Evolutionary conservation across 805 yeast genomes (phyloP), one percentile per base, ranked within the genome.

Genomic region (Candida ovalis): DNA sequence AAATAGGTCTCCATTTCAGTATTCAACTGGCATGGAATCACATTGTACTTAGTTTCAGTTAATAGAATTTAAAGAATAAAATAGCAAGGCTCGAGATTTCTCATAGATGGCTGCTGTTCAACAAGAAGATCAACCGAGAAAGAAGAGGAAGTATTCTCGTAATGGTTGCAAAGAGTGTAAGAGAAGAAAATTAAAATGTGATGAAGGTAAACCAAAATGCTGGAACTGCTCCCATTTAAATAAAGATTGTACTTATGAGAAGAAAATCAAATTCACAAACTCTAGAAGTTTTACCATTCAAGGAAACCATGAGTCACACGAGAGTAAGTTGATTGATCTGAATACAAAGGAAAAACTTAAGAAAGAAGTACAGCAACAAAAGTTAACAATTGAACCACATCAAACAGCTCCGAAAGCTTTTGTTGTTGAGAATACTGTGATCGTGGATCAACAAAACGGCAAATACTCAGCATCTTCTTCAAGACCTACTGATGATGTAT

Each of bases 111-210:
- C 38, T 5, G 7, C 38, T 23, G 19, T 13, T 39, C 30, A 39
- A n/a, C 12, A 12, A n/a, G 28, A 23, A 12, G 7, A 9, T 13
- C 30, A 24, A 7, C 54, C 53, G 2, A 50, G 43, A 42, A 70
- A 71, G 58, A 73, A 70, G 58, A 56, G 78, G 43, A 61, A 66
- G 44, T 74, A 75, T 52, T 71, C 76, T 24, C 60, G 76, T 43
- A 67, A 71, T 47, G 79, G 79, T 5, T 75, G 79, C 48, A 55
- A 58, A 37, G 75, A 72, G 52, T 75, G 79, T 57, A 74, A 74
- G 56, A 53, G 73, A 40, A 59, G 78, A 35, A 73, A 71, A 49
- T 58, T 71, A 46, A 74, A 69, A 59, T 70, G 74, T 54, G 75
- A 69, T 53, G 74, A 71, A 46, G 52, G 51, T 4, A 69, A 68